phyloP scores from a whole-genome alignment of 2,329 filamentous ascomycete species.

The Talaromyces marneffei region DNA sequence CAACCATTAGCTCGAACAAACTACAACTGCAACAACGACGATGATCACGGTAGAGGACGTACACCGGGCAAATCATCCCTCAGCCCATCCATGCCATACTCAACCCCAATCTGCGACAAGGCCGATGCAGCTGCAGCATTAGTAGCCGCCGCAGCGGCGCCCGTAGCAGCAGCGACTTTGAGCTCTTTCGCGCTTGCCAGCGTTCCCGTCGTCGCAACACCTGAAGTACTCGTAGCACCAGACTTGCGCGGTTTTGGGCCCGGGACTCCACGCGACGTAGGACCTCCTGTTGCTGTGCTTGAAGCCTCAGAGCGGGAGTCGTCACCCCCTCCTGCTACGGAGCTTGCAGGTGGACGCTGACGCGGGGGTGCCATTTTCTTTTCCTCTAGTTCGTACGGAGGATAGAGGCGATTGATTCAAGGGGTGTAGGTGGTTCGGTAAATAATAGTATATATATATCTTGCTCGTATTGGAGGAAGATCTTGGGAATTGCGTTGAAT shows the following conservation, averaged over 20 bases:
- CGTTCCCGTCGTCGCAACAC: background rate
- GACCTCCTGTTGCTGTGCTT: slow-evolving; percentile 33
- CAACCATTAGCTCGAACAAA: background rate
- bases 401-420: background rate
- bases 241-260: slow-evolving; percentile 30
- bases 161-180: slow-evolving; percentile 20
- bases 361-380: slow-evolving; percentile 42
- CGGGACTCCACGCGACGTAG: slow-evolving; percentile 20
- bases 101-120: background rate
- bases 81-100: background rate
- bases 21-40: background rate
- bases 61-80: slow-evolving; percentile 14
- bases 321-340: slow-evolving; percentile 27
- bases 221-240: slow-evolving; percentile 9
- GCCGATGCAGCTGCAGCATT: slow-evolving; percentile 6
- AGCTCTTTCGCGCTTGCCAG: slow-evolving; percentile 18
- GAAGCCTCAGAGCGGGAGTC: slow-evolving; percentile 46
- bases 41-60: too few relatives aligned
- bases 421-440: background rate
- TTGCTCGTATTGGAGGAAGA: background rate
- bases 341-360: slow-evolving; percentile 25
- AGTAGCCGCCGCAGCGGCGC: slow-evolving; percentile 2
- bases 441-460: slow-evolving; percentile 4
- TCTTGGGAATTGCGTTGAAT: too few relatives aligned
- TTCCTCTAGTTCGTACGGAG: background rate